Evolutionary conservation across 805 yeast species (phyloP).

Genomic region (Saccharomycodes ludwigii): DNA sequence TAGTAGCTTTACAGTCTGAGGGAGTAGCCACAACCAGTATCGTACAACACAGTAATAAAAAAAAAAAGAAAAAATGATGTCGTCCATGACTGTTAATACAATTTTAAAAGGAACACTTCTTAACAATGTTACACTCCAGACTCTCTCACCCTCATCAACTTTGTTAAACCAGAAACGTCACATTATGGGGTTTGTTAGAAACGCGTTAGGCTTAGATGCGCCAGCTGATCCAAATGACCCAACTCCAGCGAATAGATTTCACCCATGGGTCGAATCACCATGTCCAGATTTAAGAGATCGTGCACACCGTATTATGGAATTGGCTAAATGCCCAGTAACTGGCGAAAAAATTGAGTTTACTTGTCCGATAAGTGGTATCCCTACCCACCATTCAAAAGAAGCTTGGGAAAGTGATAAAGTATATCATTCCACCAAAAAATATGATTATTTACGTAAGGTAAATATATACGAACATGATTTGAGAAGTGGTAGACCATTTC

Average conservation of each 20-base stretch:
- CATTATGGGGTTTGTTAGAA: conserved; percentile 29
- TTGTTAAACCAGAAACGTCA: conserved; percentile 14
- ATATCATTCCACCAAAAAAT: conserved; percentile 55
- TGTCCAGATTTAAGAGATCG: conserved; percentile 76
- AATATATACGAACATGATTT: conserved; percentile 91
- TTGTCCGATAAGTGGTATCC: conserved; percentile 91
- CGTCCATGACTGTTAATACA: background rate
- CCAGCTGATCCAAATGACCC: conserved; percentile 57
- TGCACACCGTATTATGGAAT: conserved; percentile 80
- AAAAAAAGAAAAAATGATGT: background rate
- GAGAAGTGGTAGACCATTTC: conserved; percentile 86
- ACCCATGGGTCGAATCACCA: conserved; percentile 90
- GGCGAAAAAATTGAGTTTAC: conserved; percentile 66
- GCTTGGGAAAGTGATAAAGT: conserved; percentile 78
- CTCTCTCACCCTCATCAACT: no score
- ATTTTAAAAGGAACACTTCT: no score
- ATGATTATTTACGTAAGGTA: conserved; percentile 70
- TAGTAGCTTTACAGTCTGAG: no score
- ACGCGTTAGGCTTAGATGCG: conserved; percentile 46
- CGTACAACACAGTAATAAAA: no score
- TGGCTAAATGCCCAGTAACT: conserved; percentile 87
- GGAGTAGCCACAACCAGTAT: no score
- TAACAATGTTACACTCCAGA: no score
- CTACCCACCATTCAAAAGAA: conserved; percentile 82
- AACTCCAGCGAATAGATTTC: conserved; percentile 59